phyloP scores from a whole-genome alignment of 495 filamentous ascomycete genomes.

The Neurospora discreta region DNA sequence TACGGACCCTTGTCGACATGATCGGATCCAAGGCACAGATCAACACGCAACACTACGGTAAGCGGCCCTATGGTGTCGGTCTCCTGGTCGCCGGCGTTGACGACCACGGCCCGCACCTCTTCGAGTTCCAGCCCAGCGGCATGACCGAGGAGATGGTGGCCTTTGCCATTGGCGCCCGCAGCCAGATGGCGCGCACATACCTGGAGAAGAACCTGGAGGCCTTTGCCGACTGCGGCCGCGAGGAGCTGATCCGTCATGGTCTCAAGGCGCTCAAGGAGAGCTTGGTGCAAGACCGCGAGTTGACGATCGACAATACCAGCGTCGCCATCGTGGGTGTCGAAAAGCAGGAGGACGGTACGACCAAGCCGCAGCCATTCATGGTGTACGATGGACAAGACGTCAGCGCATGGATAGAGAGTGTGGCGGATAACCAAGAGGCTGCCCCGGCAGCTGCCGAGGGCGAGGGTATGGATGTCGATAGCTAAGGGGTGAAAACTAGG shows the following conservation, averaged over 20 bases:
- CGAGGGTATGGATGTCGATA: conserved; percentile 76
- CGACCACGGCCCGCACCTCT: conserved; percentile 84
- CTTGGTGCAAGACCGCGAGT: conserved; percentile 89
- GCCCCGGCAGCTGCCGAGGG: conserved; percentile 32
- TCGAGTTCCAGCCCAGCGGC: conserved; percentile 94
- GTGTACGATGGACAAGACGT: conserved; percentile 85
- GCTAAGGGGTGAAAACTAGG: conserved; percentile 12
- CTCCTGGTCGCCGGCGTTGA: conserved; percentile 90
- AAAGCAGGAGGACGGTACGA: conserved; percentile 32
- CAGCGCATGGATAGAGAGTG: conserved; percentile 60
- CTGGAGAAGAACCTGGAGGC: conserved; percentile 80
- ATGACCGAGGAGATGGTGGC: conserved; percentile 95
- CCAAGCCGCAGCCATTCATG: conserved; percentile 70
- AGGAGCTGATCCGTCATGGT: conserved; percentile 85
- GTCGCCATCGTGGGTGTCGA: conserved; percentile 67
- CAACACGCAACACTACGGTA: conserved; percentile 96
- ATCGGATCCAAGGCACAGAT: conserved; percentile 95
- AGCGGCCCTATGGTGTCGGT: conserved; percentile 92
- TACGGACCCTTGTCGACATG: conserved; percentile 75
- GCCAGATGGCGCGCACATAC: conserved; percentile 95
- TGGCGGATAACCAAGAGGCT: conserved; percentile 47
- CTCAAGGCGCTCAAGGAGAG: conserved; percentile 89
- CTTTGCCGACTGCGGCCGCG: conserved; percentile 59
- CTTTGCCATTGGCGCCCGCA: conserved; percentile 88
- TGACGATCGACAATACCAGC: conserved; percentile 92